These are phyloP conservation scores for Colletotrichum sansevieriae DNA, from an alignment of 2,329 filamentous ascomycete species.

Conservation along the genomic window DNA sequence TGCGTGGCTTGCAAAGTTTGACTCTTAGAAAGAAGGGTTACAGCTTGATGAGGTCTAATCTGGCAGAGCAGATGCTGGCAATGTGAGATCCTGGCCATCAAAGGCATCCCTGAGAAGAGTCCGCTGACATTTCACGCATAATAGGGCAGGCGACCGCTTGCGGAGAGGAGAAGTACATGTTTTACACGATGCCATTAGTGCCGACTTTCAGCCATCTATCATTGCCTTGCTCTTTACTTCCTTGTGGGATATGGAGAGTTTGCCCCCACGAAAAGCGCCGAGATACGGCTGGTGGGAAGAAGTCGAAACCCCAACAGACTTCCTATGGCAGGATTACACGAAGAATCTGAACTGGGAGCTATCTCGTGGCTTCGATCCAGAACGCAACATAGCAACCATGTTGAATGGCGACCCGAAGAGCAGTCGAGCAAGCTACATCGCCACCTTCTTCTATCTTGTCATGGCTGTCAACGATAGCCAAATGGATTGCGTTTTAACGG, in stretches of 20 bases:
- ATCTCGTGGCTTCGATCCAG: constrained; percentile 50
- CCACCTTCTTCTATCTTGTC: constrained; percentile 62
- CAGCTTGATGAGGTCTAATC: constrained; percentile 48
- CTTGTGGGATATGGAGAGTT: constrained; percentile 55
- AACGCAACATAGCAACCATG: constrained; percentile 51
- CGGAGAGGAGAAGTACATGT: constrained; percentile 56
- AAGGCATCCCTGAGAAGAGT: neutral
- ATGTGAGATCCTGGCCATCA: constrained; percentile 48
- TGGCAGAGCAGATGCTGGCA: constrained; percentile 59
- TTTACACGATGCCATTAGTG: constrained; percentile 42
- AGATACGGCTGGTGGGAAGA: constrained; percentile 55
- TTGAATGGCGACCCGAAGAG: constrained; percentile 53
- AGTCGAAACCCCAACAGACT: constrained; percentile 51
- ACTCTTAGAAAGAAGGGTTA: constrained; percentile 44
- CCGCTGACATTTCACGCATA: constrained; percentile 15
- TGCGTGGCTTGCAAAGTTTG: constrained; percentile 55
- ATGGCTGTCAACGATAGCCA: constrained; percentile 57
- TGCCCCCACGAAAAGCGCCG: constrained; percentile 52
- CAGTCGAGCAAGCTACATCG: constrained; percentile 60
- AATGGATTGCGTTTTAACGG: constrained; percentile 58
- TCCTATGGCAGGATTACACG: constrained; percentile 54
- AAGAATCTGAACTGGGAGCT: constrained; percentile 55
- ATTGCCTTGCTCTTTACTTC: constrained; percentile 60
- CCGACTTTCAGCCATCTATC: constrained; percentile 59
- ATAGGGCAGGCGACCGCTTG: constrained; percentile 57